Evolutionary conservation across 306 rosid species (phyloP), one percentile per base, ranked within the genome.

Genomic region (Neltuma alba): DNA sequence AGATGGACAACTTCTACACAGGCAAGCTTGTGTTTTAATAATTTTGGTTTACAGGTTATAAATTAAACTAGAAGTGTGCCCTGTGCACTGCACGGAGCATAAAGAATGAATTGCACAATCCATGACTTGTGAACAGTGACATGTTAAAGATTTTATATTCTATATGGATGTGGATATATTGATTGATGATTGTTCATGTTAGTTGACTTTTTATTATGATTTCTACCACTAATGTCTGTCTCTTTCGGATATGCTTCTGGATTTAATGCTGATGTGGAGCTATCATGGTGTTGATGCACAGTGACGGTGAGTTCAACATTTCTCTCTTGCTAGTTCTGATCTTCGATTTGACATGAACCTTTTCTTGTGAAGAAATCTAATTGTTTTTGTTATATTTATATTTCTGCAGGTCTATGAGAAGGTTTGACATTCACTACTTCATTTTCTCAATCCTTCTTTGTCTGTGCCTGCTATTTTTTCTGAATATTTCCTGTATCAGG

Each of bases 1-100:
- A 96, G 99, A 96, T 96, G 99, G 99, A 96, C 91, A 96, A 96
- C 86, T 96, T 96, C 86, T 96, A 96, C 86, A 96, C 99, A 81
- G 99, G 99, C 74, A 85, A 70, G 92, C 86, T 69, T 70, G 40
- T 86, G 4, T 67, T 72, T 64, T 36, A 64, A 7, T 82, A 45
- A 45, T 18, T 79, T 64, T 70, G 73, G 30, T 70, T 79, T 64
- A 73, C 66, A 23, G 69, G 40, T 77, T 55, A 76, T 72, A n/a
- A 72, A 72, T 71, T 71, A 67, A 41, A 64, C 11, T 54, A n/a
- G 30, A 9, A 9, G 12, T 54, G 61, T 3, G 61, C 61, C 28
- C 13, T 54, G 61, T 54, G 30, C 61, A 8, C 13, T 54, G 30
- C 14, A 54, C 14, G 21, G 5, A 54, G 61, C 9, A 20, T 52